Evolutionary conservation across 306 rosid genomes (phyloP).

Genomic region (Fragaria ananassa): DNA sequence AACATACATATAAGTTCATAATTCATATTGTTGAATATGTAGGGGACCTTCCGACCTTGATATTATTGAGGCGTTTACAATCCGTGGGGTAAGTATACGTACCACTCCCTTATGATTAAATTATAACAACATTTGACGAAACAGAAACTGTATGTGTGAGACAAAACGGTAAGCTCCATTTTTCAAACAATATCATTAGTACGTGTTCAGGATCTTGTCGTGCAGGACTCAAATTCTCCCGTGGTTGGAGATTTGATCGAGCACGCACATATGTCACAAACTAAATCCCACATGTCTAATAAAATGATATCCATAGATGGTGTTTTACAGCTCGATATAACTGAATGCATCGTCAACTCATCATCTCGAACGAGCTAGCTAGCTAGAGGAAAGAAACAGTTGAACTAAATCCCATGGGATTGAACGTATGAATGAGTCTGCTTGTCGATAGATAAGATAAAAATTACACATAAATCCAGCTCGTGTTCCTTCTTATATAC

Average conservation of each 20-base stretch:
- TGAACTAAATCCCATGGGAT: background rate
- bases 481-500: background rate
- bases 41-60: background rate
- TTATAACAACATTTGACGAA: background rate
- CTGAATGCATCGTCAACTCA: slow-evolving; percentile 27
- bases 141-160: background rate
- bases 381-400: background rate
- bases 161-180: background rate
- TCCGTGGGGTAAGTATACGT: too few species aligned
- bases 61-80: background rate
- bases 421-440: background rate
- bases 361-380: background rate
- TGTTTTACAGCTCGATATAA: slow-evolving; percentile 39
- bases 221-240: slow-evolving; percentile 53
- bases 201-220: slow-evolving; percentile 38
- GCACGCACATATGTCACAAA: slow-evolving; percentile 19
- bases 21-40: too few species aligned
- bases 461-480: background rate
- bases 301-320: slow-evolving; percentile 26
- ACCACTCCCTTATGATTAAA: too few species aligned
- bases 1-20: background rate
- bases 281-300: slow-evolving; percentile 18
- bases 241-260: slow-evolving; percentile 3
- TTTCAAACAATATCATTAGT: background rate
- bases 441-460: background rate